These are phyloP conservation scores for Candida argentea DNA, from an alignment of 805 yeast species.

Conservation along the genomic window DNA sequence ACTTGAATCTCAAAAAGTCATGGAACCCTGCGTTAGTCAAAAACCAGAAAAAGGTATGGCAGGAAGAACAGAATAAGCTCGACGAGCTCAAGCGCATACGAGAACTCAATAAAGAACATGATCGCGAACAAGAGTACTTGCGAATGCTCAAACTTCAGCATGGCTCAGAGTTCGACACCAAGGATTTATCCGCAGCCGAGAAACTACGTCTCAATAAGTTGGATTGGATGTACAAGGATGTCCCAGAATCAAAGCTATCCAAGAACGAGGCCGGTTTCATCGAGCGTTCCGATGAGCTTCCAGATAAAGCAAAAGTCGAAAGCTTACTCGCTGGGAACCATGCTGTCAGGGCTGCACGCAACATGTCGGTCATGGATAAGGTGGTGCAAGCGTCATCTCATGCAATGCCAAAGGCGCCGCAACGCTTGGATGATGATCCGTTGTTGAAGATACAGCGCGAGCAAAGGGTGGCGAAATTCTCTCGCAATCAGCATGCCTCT, in stretches of 20 bases:
- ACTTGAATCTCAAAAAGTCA: conserved; percentile 82
- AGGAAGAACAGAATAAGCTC: conserved; percentile 65
- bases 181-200: conserved; percentile 10
- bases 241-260: conserved; percentile 18
- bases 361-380: not conserved
- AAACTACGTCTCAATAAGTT: conserved; percentile 37
- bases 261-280: conserved; percentile 27
- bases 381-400: not conserved
- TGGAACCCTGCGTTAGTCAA: conserved; percentile 90
- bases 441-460: conserved; percentile 31
- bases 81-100: conserved; percentile 58
- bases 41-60: conserved; percentile 81
- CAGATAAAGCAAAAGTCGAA: conserved; percentile 32
- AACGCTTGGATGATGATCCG: conserved; percentile 36
- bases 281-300: conserved; percentile 23
- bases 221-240: conserved; percentile 80
- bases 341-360: not conserved
- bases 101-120: conserved; percentile 54
- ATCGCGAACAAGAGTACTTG: conserved; percentile 48
- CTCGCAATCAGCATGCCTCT: too few relatives aligned
- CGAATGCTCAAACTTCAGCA: conserved; percentile 42
- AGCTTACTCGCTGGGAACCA: conserved; percentile 43
- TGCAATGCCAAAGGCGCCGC: not conserved
- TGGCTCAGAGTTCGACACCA: conserved; percentile 25
- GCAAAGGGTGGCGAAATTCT: too few relatives aligned